phyloP scores from a whole-genome alignment of 2,329 filamentous ascomycete genomes.

The Claviceps sp. region DNA sequence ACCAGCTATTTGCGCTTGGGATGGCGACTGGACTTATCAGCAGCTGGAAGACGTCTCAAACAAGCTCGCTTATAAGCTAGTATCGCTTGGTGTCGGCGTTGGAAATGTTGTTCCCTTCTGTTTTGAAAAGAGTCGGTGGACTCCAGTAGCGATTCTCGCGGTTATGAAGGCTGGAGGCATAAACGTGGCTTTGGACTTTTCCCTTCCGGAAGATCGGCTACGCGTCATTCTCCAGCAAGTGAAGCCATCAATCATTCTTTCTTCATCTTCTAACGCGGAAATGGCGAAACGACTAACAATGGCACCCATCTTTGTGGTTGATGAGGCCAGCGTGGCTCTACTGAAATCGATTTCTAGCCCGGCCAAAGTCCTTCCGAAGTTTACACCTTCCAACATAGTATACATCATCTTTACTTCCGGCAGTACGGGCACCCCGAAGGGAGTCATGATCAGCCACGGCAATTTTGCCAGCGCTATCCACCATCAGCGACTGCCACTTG shows the following conservation, averaged over 20 bases:
- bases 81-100: background rate
- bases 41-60: slow-evolving; percentile 13
- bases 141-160: slow-evolving; percentile 12
- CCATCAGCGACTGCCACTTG: slow-evolving; percentile 1
- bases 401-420: slow-evolving; percentile 10
- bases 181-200: slow-evolving; percentile 14
- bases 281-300: background rate
- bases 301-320: background rate
- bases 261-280: background rate
- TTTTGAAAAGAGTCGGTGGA: slow-evolving; percentile 16
- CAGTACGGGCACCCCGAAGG: slow-evolving; percentile 11
- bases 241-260: slow-evolving; percentile 4
- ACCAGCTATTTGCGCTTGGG: slow-evolving; percentile 11
- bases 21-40: slow-evolving; percentile 28
- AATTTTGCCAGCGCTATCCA: slow-evolving; percentile 2
- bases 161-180: slow-evolving; percentile 16
- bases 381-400: background rate
- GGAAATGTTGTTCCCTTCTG: slow-evolving; percentile 12
- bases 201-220: slow-evolving; percentile 10
- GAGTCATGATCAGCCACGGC: slow-evolving; percentile 8
- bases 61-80: slow-evolving; percentile 8
- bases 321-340: background rate
- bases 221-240: slow-evolving; percentile 7
- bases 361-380: background rate
- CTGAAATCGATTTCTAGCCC: background rate